Evolutionary conservation across 1,139 yeast species (phyloP).

Genomic region (Tardiomyces blankii): DNA sequence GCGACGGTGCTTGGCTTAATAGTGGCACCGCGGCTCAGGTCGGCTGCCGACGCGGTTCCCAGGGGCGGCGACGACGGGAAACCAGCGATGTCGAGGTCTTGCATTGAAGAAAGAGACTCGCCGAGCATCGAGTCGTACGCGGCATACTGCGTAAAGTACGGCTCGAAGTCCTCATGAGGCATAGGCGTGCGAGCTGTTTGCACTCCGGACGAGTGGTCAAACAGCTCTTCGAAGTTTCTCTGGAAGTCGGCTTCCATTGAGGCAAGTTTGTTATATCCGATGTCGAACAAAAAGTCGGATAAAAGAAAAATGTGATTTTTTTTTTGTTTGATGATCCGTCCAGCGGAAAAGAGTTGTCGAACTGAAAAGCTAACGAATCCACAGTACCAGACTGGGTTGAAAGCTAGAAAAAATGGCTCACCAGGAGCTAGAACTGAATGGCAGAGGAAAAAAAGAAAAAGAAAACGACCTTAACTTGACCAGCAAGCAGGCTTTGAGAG

Average conservation of each 20-base stretch:
- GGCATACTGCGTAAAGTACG: slow-evolving; percentile 21
- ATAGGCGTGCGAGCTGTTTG: slow-evolving; percentile 10
- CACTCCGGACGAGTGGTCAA: too few relatives aligned
- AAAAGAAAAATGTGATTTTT: not conserved
- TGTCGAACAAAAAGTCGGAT: slow-evolving; percentile 1
- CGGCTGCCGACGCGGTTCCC: not conserved
- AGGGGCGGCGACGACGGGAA: not conserved
- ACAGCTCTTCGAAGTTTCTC: too few relatives aligned
- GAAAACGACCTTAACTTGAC: slow-evolving; percentile 12
- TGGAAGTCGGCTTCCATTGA: too few relatives aligned
- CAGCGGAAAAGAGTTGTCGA: slow-evolving; percentile 6
- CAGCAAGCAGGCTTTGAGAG: slow-evolving; percentile 15
- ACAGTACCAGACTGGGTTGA: too few relatives aligned
- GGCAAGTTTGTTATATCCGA: too few relatives aligned
- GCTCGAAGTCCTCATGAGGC: slow-evolving; percentile 24
- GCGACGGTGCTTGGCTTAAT: slow-evolving; percentile 19
- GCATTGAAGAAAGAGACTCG: slow-evolving; percentile 15
- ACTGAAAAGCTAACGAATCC: slow-evolving; percentile 1
- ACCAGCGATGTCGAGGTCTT: slow-evolving; percentile 19
- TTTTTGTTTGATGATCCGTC: not conserved
- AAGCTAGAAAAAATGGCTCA: too few relatives aligned
- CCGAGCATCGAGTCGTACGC: slow-evolving; percentile 22
- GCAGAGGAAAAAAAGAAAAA: slow-evolving; percentile 1
- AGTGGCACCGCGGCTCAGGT: slow-evolving; percentile 3
- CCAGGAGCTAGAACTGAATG: slow-evolving; percentile 3